A percentile compares a stretch with the other conserved stretches of the same genome.
Conservation (phyloP, 2,329 filamentous ascomycete genomes). For the Microdochium bolleyi region DNA sequence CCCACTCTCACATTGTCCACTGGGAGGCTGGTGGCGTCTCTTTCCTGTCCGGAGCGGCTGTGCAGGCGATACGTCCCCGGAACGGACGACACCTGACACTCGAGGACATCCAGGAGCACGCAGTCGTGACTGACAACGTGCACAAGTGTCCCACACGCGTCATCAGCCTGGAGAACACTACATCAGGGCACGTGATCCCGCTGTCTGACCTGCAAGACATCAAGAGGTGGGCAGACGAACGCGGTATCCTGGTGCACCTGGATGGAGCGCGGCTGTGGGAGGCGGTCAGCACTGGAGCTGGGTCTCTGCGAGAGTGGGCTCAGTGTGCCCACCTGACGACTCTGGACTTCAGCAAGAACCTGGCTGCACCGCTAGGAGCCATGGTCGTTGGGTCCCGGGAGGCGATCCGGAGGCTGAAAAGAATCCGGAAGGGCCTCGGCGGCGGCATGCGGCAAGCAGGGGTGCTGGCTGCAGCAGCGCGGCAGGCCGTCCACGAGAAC, state of each 20-base stretch:
- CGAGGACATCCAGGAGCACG: slow-evolving; percentile 63
- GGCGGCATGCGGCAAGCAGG: slow-evolving; percentile 69
- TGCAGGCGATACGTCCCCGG: slow-evolving; percentile 56
- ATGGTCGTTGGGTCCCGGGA: slow-evolving; percentile 51
- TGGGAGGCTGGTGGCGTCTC: slow-evolving; percentile 63
- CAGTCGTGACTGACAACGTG: slow-evolving; percentile 59
- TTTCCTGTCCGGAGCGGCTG: slow-evolving; percentile 60
- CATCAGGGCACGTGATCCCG: slow-evolving; percentile 72
- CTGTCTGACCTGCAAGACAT: slow-evolving; percentile 64
- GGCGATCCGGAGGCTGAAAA: slow-evolving; percentile 29
- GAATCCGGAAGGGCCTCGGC: slow-evolving; percentile 61
- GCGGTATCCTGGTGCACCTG: slow-evolving; percentile 63
- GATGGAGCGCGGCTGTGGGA: slow-evolving; percentile 82
- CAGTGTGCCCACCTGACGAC: slow-evolving; percentile 65
- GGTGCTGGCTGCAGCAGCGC: slow-evolving; percentile 62
- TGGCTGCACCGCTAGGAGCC: slow-evolving; percentile 74
- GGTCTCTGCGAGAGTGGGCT: slow-evolving; percentile 54
- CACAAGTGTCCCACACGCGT: slow-evolving; percentile 74
- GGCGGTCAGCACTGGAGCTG: slow-evolving; percentile 63
- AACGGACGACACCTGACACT: slow-evolving; percentile 71
- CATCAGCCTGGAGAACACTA: slow-evolving; percentile 80
- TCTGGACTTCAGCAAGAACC: slow-evolving; percentile 74
- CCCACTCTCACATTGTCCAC: slow-evolving; percentile 67
- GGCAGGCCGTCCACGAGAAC: slow-evolving; percentile 52
- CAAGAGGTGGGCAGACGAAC: slow-evolving; percentile 55